phyloP scores from a whole-genome alignment of 495 filamentous ascomycete species.

The Letharia columbiana region DNA sequence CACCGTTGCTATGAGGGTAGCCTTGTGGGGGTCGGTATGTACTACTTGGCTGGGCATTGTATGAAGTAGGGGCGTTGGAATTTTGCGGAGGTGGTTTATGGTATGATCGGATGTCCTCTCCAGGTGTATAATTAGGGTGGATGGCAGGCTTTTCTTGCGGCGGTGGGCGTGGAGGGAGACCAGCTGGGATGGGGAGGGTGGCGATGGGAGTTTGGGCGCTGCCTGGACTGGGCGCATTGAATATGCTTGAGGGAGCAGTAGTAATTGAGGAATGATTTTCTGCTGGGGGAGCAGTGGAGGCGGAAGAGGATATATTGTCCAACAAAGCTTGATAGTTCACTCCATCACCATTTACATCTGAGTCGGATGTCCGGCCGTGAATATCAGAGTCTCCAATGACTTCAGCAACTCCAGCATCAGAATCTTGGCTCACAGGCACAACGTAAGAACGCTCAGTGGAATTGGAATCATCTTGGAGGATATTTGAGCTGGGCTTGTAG shows the following conservation, averaged over 20 bases:
- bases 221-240: conserved; percentile 31
- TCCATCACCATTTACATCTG: conserved; percentile 28
- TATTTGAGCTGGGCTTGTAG: conserved; percentile 4
- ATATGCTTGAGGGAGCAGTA: conserved; percentile 29
- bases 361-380: conserved; percentile 1
- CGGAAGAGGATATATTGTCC: conserved; percentile 42
- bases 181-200: conserved; percentile 31
- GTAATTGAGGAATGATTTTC: conserved; percentile 29
- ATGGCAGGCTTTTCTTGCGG: conserved; percentile 48
- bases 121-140: conserved; percentile 48
- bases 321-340: conserved; percentile 46
- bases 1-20: conserved; percentile 44
- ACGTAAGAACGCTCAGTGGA: background rate
- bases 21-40: conserved; percentile 30
- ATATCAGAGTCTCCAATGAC: conserved; percentile 13
- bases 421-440: conserved; percentile 23
- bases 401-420: conserved; percentile 3
- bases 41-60: conserved; percentile 31
- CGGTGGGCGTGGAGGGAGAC: conserved; percentile 42
- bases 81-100: conserved; percentile 40
- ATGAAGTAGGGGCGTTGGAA: conserved; percentile 34
- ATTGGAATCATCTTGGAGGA: conserved; percentile 33
- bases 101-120: conserved; percentile 49
- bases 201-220: conserved; percentile 34
- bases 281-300: conserved; percentile 32